These are phyloP conservation scores for Eutrema salsugineum DNA, from an alignment of 441 rosid species.

Conservation along the genomic window DNA sequence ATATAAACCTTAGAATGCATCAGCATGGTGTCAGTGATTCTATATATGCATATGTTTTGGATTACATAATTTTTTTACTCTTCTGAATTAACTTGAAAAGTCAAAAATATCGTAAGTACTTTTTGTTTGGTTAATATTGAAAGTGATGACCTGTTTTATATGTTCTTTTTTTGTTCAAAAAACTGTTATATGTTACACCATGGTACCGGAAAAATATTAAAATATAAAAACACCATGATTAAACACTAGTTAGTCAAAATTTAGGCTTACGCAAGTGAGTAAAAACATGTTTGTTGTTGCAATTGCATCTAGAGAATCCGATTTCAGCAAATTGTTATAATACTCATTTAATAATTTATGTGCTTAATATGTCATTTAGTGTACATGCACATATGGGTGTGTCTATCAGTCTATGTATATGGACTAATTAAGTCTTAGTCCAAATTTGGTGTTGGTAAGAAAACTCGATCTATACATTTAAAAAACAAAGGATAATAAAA, in stretches of 20 bases:
- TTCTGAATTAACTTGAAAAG: not conserved
- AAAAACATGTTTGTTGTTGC: not conserved
- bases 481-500: not conserved
- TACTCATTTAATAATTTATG: not conserved
- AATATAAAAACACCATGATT: not conserved
- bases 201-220: too few relatives aligned
- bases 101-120: not conserved
- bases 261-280: not conserved
- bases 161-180: not conserved
- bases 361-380: constrained; percentile 12
- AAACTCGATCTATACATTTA: not conserved
- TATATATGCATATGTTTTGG: not conserved
- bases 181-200: too few relatives aligned
- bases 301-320: not conserved
- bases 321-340: not conserved
- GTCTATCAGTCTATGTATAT: constrained; percentile 27
- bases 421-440: constrained; percentile 17
- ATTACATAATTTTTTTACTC: not conserved
- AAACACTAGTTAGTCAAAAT: not conserved
- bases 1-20: not conserved
- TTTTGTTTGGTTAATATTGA: too few relatives aligned
- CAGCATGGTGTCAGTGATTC: not conserved
- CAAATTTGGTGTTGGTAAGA: not conserved
- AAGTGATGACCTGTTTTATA: not conserved
- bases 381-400: constrained; percentile 24